Percentiles rank a stretch among this genome's conserved stretches.
phyloP scores from a whole-genome alignment of 1,284 basidiomycete species.

The Puccinia sorghi region DNA sequence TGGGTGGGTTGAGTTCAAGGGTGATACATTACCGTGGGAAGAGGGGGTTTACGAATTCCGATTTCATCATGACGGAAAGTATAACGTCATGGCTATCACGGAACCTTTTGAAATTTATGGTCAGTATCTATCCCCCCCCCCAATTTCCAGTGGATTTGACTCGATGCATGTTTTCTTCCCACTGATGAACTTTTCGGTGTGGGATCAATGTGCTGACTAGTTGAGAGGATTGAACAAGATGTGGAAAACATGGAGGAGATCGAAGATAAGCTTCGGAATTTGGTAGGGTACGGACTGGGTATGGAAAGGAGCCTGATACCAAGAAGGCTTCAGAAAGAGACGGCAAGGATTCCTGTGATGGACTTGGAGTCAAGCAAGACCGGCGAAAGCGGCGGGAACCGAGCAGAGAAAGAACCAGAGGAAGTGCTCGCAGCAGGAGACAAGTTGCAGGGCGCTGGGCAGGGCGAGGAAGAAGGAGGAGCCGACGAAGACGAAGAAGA shows the following conservation, averaged over 20 bases:
- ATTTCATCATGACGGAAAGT: conserved; percentile 68
- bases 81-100: conserved; percentile 86
- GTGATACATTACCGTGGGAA: conserved; percentile 79
- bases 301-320: conserved; percentile 38
- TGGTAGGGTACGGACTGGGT: conserved; percentile 42
- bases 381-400: background rate
- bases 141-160: conserved; percentile 59
- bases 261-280: conserved; percentile 30
- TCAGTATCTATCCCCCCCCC: conserved; percentile 59
- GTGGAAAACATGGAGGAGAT: conserved; percentile 43
- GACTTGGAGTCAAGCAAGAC: background rate
- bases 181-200: conserved; percentile 65
- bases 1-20: conserved; percentile 75
- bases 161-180: conserved; percentile 66
- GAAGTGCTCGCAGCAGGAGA: conserved; percentile 11
- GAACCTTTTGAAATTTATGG: conserved; percentile 84
- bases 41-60: conserved; percentile 82
- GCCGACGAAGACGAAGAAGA: conserved; percentile 63
- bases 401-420: background rate
- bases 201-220: background rate
- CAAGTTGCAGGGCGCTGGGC: conserved; percentile 2
- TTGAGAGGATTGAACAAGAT: conserved; percentile 25
- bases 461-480: conserved; percentile 29
- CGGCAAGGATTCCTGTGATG: background rate
- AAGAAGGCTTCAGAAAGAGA: background rate